Evolutionary conservation across 116 monocot species (phyloP).

Genomic region (Posidonia oceanica): DNA sequence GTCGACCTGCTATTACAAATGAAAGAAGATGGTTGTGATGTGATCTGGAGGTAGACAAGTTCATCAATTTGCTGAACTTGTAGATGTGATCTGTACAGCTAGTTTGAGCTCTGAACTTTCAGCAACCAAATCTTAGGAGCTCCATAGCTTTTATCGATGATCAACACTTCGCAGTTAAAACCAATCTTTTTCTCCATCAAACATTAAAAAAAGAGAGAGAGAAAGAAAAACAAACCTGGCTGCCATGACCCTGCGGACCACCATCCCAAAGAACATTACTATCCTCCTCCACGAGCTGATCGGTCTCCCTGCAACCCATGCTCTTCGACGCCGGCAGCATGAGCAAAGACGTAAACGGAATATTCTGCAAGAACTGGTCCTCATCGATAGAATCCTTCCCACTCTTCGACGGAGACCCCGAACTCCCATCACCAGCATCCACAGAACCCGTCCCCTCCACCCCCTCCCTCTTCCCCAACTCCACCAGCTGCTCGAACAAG

Average conservation of each 20-base stretch:
- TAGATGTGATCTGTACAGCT: too few relatives aligned
- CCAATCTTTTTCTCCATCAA: not conserved
- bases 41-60: too few relatives aligned
- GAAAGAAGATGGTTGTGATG: too few relatives aligned
- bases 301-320: constrained; percentile 13
- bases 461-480: constrained; percentile 34
- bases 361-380: constrained; percentile 4
- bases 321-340: constrained; percentile 25
- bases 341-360: constrained; percentile 48
- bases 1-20: too few relatives aligned
- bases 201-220: not conserved
- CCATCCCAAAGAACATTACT: constrained; percentile 22
- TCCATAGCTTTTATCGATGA: not conserved
- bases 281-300: constrained; percentile 33
- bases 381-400: constrained; percentile 3
- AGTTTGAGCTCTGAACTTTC: too few relatives aligned
- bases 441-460: not conserved
- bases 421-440: constrained; percentile 9
- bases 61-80: too few relatives aligned
- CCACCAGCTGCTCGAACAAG: constrained; percentile 40
- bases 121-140: too few relatives aligned
- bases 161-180: not conserved
- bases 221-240: constrained; percentile 24
- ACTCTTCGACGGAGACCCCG: constrained; percentile 22
- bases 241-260: constrained; percentile 11